A percentile compares a stretch with the other conserved stretches of the same genome.
Conservation (phyloP, 2,329 filamentous ascomycete species). For the Aspergillus sp. region DNA sequence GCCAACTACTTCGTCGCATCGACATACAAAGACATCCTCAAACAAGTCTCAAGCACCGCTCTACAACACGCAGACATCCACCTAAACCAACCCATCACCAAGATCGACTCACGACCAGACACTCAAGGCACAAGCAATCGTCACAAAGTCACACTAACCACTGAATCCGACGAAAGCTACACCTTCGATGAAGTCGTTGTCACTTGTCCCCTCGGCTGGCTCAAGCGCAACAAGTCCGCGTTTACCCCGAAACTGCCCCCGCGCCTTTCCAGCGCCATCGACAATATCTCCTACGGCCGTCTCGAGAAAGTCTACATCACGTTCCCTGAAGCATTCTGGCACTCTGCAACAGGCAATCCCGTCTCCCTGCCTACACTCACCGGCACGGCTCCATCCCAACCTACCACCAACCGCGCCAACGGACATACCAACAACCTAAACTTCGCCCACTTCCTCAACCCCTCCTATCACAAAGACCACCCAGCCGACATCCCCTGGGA, state of each 20-base stretch:
- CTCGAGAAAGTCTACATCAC: slow-evolving; percentile 58
- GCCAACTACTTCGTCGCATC: slow-evolving; percentile 64
- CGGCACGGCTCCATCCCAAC: neutral
- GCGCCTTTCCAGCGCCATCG: slow-evolving; percentile 46
- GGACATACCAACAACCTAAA: slow-evolving; percentile 46
- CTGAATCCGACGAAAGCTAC: slow-evolving; percentile 33
- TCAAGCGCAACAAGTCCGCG: slow-evolving; percentile 48
- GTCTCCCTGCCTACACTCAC: neutral
- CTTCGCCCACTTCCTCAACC: slow-evolving; percentile 75
- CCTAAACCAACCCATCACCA: slow-evolving; percentile 46
- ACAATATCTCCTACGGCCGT: slow-evolving; percentile 48
- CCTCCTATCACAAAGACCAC: slow-evolving; percentile 59
- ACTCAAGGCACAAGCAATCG: slow-evolving; percentile 19
- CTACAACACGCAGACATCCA: slow-evolving; percentile 49
- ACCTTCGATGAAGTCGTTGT: slow-evolving; percentile 54
- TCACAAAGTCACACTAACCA: slow-evolving; percentile 47
- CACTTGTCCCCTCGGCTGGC: slow-evolving; percentile 55
- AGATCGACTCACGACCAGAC: slow-evolving; percentile 32
- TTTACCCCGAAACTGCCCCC: slow-evolving; percentile 48
- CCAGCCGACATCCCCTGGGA: slow-evolving; percentile 67
- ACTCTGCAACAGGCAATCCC: slow-evolving; percentile 26
- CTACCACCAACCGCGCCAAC: neutral
- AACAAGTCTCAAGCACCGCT: slow-evolving; percentile 51
- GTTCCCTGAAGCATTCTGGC: slow-evolving; percentile 77
- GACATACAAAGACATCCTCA: slow-evolving; percentile 60